Evolutionary conservation across 2,329 filamentous ascomycete species (phyloP).

Genomic region (Neofusicoccum kwambonambiense): DNA sequence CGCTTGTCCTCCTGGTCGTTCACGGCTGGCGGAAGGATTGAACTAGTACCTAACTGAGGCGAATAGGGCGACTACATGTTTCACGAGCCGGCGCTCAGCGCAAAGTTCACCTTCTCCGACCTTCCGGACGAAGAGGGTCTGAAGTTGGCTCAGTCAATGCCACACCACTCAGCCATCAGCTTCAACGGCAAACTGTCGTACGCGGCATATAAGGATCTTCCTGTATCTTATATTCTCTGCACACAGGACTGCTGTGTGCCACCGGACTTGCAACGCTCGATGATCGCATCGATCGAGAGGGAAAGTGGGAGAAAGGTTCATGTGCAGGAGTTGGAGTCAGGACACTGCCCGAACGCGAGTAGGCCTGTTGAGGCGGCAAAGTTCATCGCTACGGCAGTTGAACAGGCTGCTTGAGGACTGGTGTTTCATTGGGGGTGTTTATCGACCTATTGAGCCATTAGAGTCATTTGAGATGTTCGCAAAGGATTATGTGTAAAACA

Average conservation of each 20-base stretch:
- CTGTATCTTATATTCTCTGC: conserved; percentile 42
- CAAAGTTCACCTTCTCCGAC: conserved; percentile 23
- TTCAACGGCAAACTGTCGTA: conserved; percentile 39
- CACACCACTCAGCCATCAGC: conserved; percentile 34
- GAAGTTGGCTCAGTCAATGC: conserved; percentile 22
- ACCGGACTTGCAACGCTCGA: conserved; percentile 30
- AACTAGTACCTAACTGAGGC: background rate
- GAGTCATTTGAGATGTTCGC: too few relatives aligned
- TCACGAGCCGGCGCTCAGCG: conserved; percentile 19
- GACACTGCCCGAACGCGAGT: conserved; percentile 35
- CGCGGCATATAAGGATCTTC: conserved; percentile 42
- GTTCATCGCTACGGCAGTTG: conserved; percentile 23
- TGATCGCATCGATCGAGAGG: conserved; percentile 38
- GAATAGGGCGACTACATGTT: background rate
- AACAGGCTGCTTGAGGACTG: background rate
- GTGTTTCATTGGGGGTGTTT: too few relatives aligned
- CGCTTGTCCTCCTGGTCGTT: too few relatives aligned
- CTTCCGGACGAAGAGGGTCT: conserved; percentile 22
- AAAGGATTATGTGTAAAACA: too few relatives aligned
- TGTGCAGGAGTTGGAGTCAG: conserved; percentile 36
- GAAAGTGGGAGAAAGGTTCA: conserved; percentile 40
- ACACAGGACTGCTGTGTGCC: conserved; percentile 37
- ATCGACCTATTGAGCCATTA: too few relatives aligned
- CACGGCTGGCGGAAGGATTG: too few relatives aligned
- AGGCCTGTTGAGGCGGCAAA: conserved; percentile 27